Evolutionary conservation across 306 rosid genomes (phyloP).

Genomic region (Prunus padus): DNA sequence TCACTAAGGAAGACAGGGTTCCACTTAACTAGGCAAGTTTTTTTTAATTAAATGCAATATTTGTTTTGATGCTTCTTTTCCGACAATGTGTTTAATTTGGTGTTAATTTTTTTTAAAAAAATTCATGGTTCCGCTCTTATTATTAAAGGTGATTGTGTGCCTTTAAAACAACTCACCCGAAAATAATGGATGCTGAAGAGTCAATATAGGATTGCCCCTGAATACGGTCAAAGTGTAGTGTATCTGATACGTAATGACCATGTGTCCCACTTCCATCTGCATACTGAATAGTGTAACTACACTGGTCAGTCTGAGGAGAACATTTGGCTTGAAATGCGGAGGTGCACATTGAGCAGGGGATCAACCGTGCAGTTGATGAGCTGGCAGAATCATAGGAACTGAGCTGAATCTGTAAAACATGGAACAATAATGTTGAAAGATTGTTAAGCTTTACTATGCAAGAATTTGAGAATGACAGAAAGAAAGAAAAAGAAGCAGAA

Average conservation of each 20-base stretch:
- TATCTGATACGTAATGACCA: conserved; percentile 70
- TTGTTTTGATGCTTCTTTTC: too few species aligned
- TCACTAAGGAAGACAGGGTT: too few species aligned
- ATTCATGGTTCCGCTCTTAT: conserved; percentile 5
- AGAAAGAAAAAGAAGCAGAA: conserved; percentile 21
- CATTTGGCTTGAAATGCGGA: conserved; percentile 58
- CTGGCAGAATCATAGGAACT: conserved; percentile 67
- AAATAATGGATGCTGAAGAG: conserved; percentile 69
- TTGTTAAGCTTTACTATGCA: not conserved
- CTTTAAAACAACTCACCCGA: conserved; percentile 64
- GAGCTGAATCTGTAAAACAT: conserved; percentile 66
- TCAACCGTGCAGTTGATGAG: conserved; percentile 55
- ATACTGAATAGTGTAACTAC: conserved; percentile 71
- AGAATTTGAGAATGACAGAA: conserved; percentile 1
- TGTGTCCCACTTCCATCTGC: conserved; percentile 89
- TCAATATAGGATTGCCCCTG: conserved; percentile 58
- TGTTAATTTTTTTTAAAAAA: too few species aligned
- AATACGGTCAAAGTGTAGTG: conserved; percentile 70
- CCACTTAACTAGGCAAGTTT: too few species aligned
- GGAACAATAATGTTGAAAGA: not conserved
- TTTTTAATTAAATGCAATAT: too few species aligned
- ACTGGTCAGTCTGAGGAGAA: conserved; percentile 68
- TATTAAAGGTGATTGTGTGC: too few species aligned
- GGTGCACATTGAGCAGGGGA: conserved; percentile 75
- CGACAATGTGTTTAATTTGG: too few species aligned